Evolutionary conservation across 345 rosid species (phyloP), one percentile per base, ranked within the genome.

Genomic region (Citropsis articulata): DNA sequence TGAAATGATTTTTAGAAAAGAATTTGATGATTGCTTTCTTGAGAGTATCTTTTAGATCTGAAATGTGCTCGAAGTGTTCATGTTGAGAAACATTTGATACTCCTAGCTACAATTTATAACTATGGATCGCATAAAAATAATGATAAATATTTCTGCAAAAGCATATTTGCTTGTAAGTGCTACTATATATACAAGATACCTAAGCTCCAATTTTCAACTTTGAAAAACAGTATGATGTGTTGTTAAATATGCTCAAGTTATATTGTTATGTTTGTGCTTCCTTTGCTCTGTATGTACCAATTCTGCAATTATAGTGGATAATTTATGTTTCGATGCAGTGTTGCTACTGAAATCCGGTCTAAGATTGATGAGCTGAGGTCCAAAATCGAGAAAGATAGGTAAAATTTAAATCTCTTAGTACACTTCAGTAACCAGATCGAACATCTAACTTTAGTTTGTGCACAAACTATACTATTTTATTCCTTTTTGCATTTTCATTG

Each of bases 311-410:
- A 75, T 36, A 50, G 31, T 82, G 70, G 38, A 30, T 69, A 25
- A 38, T 14, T n/a, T 63, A 55, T 56, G 35, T 80, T 66, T 70
- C 79, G 42, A 86, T 72, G 53, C 85, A 92, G 97, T 67, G 96
- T 94, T 55, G 87, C 91, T 71, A 78, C 91, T 64, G 97, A 92
- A 82, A 79, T 94, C 31, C 88, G 84, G 88, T 85, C 91, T 60
- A 91, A 81, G 83, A 83, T 88, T 28, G 90, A 88, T n/a, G 94
- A 92, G 65, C 57, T 94, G 88, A 94, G 90, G 83, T 76, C 85
- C 7, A 94, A 86, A 78, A 82, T 90, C 31, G 97, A 91, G 83
- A 92, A 88, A 85, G 98, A 92, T 69, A 89, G 97, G 98, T 94
- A 84, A 75, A 75, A 13, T 66, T 21, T 71, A 69, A 30, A 56